Evolutionary conservation across 2,329 filamentous ascomycete genomes (phyloP).

Genomic region (Arachnopeziza araneosa): DNA sequence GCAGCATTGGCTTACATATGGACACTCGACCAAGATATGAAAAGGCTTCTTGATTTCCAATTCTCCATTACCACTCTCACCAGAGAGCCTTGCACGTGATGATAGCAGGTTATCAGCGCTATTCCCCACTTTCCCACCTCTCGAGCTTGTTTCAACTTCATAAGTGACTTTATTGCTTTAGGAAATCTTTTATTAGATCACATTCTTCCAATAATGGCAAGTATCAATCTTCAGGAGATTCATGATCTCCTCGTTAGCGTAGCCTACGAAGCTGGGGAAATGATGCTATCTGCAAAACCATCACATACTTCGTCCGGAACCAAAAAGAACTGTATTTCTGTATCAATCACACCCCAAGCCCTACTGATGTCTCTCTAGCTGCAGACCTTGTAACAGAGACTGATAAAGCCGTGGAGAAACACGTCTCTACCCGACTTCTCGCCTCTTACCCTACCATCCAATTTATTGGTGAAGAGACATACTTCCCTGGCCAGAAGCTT

Average conservation of each 20-base stretch:
- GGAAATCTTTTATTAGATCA: neutral
- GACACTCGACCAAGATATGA: neutral
- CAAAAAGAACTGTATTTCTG: slow-evolving; percentile 55
- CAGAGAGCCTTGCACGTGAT: neutral
- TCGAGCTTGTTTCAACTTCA: neutral
- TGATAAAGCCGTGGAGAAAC: slow-evolving; percentile 59
- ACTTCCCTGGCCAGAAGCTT: slow-evolving; percentile 58
- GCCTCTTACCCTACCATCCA: slow-evolving; percentile 48
- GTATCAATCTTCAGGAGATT: slow-evolving; percentile 54
- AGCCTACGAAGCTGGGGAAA: slow-evolving; percentile 58
- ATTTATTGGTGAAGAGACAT: slow-evolving; percentile 75
- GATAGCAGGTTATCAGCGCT: neutral
- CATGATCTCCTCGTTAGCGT: slow-evolving; percentile 55
- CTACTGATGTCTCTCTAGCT: slow-evolving; percentile 38
- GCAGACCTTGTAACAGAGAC: slow-evolving; percentile 65
- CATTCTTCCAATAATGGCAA: slow-evolving; percentile 38
- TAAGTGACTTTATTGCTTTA: neutral
- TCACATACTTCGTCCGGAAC: slow-evolving; percentile 50
- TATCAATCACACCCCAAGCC: neutral
- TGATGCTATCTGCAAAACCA: slow-evolving; percentile 58
- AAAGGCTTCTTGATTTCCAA: neutral
- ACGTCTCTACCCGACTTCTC: slow-evolving; percentile 50
- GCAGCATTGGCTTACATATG: neutral
- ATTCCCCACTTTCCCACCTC: neutral
- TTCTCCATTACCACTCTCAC: neutral